A percentile compares a stretch with the other conserved stretches of the same genome.
Evolutionary conservation across 2,329 filamentous ascomycete genomes (phyloP).

Genomic region (Nemania abortiva): DNA sequence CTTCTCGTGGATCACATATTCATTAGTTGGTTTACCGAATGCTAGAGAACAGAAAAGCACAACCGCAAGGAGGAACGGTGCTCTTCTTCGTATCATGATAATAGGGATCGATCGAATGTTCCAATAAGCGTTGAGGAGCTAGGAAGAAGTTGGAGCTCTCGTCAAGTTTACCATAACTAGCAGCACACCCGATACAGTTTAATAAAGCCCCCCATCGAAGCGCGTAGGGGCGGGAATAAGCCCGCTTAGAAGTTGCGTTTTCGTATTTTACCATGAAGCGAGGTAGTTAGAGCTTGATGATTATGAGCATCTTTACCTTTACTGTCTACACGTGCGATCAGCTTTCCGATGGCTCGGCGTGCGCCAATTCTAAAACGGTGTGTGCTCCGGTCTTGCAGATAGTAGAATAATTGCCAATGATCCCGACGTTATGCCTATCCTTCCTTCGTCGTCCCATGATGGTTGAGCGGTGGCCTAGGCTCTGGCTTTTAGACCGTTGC

Average conservation of each 20-base stretch:
- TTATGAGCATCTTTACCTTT: not conserved
- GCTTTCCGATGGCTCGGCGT: not conserved
- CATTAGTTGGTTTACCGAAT: constrained; percentile 10
- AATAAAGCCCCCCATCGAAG: not conserved
- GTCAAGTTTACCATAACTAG: not conserved
- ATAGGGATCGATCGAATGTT: too few species aligned
- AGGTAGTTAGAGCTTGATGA: not conserved
- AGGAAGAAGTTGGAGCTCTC: not conserved
- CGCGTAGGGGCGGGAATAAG: constrained; percentile 9
- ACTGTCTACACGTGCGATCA: not conserved
- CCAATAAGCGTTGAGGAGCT: not conserved
- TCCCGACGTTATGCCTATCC: not conserved
- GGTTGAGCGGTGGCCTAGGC: not conserved
- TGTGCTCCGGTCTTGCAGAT: too few species aligned
- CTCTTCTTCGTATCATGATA: not conserved
- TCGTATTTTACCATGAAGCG: constrained; percentile 14
- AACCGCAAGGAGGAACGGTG: constrained; percentile 6
- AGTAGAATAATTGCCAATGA: too few species aligned
- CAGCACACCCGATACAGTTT: not conserved
- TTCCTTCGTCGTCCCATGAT: not conserved
- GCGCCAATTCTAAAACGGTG: too few species aligned
- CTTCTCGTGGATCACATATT: constrained; percentile 30
- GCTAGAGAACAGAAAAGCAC: constrained; percentile 14
- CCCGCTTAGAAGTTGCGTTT: not conserved
- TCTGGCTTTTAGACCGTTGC: not conserved